Evolutionary conservation across 192 early-diverging fungal genomes (phyloP).

Genomic region (Mortierella claussenii): DNA sequence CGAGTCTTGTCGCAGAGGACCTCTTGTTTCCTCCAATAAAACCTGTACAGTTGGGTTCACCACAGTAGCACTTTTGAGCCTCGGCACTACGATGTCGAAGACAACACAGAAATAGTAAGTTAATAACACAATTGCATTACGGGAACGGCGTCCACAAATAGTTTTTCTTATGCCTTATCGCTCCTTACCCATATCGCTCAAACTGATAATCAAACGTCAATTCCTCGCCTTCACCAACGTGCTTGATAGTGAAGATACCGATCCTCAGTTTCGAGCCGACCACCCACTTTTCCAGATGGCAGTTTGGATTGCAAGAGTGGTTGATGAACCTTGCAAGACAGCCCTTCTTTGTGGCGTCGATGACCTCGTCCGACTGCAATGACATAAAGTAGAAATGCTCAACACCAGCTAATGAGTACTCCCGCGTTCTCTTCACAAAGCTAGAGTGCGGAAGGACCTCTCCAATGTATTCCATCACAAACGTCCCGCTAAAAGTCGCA

Average conservation of each 20-base stretch:
- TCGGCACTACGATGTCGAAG: constrained; percentile 67
- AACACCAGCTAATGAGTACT: constrained; percentile 83
- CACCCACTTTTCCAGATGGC: constrained; percentile 96
- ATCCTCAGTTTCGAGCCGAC: constrained; percentile 89
- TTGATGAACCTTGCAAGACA: constrained; percentile 97
- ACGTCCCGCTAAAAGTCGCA: constrained; percentile 69
- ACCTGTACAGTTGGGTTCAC: constrained; percentile 87
- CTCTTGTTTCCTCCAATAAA: constrained; percentile 89
- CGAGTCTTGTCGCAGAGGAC: constrained; percentile 63
- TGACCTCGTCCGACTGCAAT: constrained; percentile 91
- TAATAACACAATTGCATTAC: too few species aligned
- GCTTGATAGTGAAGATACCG: constrained; percentile 92
- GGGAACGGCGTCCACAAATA: too few species aligned
- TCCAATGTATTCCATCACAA: constrained; percentile 98
- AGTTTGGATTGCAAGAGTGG: constrained; percentile 97
- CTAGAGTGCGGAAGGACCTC: constrained; percentile 88
- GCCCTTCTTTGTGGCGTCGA: constrained; percentile 95
- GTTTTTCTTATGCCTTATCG: too few species aligned
- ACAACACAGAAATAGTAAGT: constrained; percentile 4
- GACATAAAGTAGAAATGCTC: constrained; percentile 99
- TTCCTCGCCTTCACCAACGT: constrained; percentile 84
- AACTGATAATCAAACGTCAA: constrained; percentile 99
- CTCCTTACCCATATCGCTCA: constrained; percentile 88
- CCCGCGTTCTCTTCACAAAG: constrained; percentile 84
- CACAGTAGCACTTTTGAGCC: constrained; percentile 95